A percentile compares a stretch with the other conserved stretches of the same genome.
These are phyloP conservation scores for Trichoderma polysporum DNA, from an alignment of 2,329 filamentous ascomycete species.

Conservation along the genomic window DNA sequence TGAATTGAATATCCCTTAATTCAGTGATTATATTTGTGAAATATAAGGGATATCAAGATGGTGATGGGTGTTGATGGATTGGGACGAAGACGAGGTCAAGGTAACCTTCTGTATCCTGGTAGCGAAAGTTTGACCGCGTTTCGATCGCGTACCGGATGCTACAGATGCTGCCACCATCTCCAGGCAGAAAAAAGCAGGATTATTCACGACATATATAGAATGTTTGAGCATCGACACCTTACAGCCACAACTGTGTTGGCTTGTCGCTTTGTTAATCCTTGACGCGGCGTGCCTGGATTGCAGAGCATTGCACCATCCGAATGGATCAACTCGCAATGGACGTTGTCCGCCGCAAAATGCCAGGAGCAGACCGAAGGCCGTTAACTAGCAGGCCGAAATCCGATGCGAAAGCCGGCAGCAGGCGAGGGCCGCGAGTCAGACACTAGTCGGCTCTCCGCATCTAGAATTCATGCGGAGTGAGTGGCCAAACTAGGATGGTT, in stretches of 20 bases:
- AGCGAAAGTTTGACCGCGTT: conserved; percentile 9
- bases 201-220: conserved; percentile 18
- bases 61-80: neutral
- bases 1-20: neutral
- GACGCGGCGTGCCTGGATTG: neutral
- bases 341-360: conserved; percentile 10
- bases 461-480: neutral
- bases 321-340: conserved; percentile 19
- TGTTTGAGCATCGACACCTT: neutral
- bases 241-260: conserved; percentile 3
- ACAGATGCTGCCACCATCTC: conserved; percentile 6
- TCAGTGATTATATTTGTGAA: neutral
- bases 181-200: neutral
- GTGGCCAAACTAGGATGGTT: neutral
- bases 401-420: conserved; percentile 4
- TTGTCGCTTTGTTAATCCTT: neutral
- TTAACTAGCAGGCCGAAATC: neutral
- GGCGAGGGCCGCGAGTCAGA: conserved; percentile 7
- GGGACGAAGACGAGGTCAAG: neutral
- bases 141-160: neutral
- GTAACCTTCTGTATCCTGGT: neutral
- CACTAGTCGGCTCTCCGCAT: neutral
- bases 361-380: conserved; percentile 4
- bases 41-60: neutral
- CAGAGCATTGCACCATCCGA: conserved; percentile 16